Conservation (phyloP, 129 eudicot species). For the Smallanthus sonchifolius region DNA sequence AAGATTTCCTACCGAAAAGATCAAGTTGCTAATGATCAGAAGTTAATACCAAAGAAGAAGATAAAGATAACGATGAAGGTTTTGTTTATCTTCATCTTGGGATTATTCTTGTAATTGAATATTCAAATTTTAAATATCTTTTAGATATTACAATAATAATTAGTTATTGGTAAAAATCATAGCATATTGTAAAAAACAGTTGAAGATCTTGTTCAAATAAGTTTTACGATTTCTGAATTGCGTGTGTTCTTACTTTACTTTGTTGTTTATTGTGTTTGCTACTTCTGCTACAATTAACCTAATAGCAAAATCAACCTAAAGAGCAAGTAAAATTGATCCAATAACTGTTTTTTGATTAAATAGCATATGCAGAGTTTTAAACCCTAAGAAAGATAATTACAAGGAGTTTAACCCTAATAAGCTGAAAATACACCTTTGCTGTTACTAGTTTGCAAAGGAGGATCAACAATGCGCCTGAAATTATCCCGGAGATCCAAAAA, state of each 20-base stretch:
- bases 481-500: conserved; percentile 89
- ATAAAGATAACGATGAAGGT: neutral
- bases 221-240: neutral
- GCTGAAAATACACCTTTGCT: conserved; percentile 39
- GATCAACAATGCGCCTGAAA: conserved; percentile 76
- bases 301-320: neutral
- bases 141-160: neutral
- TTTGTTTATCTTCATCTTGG: neutral
- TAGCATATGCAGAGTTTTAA: neutral
- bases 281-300: neutral
- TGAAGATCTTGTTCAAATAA: neutral
- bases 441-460: conserved; percentile 41
- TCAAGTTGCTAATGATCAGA: neutral
- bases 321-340: neutral
- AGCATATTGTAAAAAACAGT: neutral
- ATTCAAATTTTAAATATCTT: neutral
- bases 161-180: neutral
- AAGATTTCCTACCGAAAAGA: neutral
- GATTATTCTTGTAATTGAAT: neutral
- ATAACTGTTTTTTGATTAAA: neutral
- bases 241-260: neutral
- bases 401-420: neutral
- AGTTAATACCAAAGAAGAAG: neutral
- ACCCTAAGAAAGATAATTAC: neutral
- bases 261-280: too few species aligned